These are phyloP conservation scores for Notholithocarpus densiflorus DNA, from an alignment of 306 rosid species.

Conservation along the genomic window DNA sequence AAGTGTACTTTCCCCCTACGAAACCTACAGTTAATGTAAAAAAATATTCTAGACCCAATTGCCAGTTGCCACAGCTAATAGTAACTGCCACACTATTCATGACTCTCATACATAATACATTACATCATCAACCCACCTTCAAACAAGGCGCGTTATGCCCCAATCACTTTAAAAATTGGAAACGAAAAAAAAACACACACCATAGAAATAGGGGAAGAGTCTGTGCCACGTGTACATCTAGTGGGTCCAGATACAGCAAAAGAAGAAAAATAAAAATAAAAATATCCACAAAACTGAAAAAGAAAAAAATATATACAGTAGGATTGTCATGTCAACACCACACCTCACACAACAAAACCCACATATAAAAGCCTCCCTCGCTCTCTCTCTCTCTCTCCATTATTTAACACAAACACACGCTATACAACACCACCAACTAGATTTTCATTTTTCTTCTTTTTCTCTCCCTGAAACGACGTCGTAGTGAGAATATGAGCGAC, in stretches of 20 bases:
- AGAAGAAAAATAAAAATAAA: neutral
- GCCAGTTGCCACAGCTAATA: neutral
- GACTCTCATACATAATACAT: no score
- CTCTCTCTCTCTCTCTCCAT: neutral
- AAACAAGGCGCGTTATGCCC: neutral
- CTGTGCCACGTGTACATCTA: conserved; percentile 6
- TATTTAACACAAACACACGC: neutral
- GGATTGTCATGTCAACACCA: conserved; percentile 11
- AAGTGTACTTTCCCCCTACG: no score
- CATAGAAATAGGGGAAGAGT: neutral
- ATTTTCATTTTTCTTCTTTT: conserved; percentile 7
- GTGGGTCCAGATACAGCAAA: conserved; percentile 11
- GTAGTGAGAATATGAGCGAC: conserved; percentile 35
- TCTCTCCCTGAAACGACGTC: neutral
- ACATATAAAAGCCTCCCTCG: conserved; percentile 14
- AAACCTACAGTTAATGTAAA: no score
- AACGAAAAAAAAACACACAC: neutral
- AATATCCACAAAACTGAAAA: no score
- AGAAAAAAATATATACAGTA: no score
- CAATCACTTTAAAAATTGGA: conserved; percentile 6
- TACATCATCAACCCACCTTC: conserved; percentile 9
- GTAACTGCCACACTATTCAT: neutral
- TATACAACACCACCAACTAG: conserved; percentile 15
- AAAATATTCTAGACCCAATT: no score
- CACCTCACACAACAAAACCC: neutral